Evolutionary conservation across 2,329 filamentous ascomycete species (phyloP), one percentile per base, ranked within the genome.

Genomic region (Rasamsonia emersonii): DNA sequence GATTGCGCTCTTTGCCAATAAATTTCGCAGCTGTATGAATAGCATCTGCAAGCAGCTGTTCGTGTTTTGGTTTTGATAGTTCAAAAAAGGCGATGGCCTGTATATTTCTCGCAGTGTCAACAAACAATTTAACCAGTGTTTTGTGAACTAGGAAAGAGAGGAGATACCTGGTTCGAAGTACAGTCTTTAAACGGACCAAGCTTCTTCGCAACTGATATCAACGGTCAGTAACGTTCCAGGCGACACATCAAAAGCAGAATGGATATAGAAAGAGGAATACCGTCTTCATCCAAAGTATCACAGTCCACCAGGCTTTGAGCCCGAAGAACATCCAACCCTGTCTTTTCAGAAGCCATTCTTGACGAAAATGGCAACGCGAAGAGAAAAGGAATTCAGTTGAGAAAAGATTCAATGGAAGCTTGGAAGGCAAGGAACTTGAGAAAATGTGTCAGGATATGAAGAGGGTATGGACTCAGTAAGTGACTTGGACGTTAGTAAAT

Each of bases 121-220:
- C 5, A 4, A 9, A 5, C 10, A 5, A 9, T 14, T 30, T 15
- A 18, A 11, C 9, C 3, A 13, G 29, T 33, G 7, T 9, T 24
- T 18, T n/a, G n/a, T n/a, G 15, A 18, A 9, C 18, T 15, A 20
- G 18, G 8, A 20, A 20, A 5, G 7, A 20, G 7, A 15, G n/a
- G n/a, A 10, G 15, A 27, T 31, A 68, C 68, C 52, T 73, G 70
- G 33, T 73, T 73, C 1, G 69, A 72, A 13, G 70, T 73, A 38
- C 67, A 72, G 40, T 73, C 68, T 4, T 61, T 53, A 36, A 72
- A 73, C 2, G 65, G 65, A 9, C 65, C 68, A 3, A 69, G 43
- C 5, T 52, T 43, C 43, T 54, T 58, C 9, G 64, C 61, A 20
- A 71, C 68, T 70, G 36, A 7, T 24, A 11, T 17, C 2, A 9